Base-by-base conservation (phyloP, 331 rosid species). In the Stylosanthes scabra region DNA sequence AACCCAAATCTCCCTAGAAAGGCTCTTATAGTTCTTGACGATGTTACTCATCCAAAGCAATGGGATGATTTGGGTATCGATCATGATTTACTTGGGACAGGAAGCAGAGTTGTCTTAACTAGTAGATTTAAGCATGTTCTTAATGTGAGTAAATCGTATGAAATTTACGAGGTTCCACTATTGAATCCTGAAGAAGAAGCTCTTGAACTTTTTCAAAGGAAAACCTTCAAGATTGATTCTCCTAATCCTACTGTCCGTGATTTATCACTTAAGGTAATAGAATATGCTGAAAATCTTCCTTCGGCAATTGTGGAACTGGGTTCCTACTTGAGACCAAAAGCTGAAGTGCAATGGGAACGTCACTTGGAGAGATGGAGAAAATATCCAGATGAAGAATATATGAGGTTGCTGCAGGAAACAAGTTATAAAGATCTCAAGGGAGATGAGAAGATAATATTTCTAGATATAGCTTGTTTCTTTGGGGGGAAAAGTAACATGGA, bases 61-160 rank as follows among this genome's bases (percentile, higher is more conserved):
- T 45, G 50, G 50, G 11, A 9, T 6, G 13, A 6, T 6, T 45
- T 45, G 50, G 50, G 12, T 45, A 45, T 45, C 10, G 13, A 45
- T 3, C 50, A 10, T 11, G 9, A 45, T 8, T 45, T 11, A 11
- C 50, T 45, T 45, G 50, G 50, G 50, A 45, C 13, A 45, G 50
- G 50, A 45, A 45, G 55, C 4, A 54, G 79, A 64, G 29, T 74
- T n/a, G 55, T 74, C 55, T 42, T 63, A 40, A 55, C 65, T 13
- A 74, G 50, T 6, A 64, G 66, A 12, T 64, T 64, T 11, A 20
- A n/a, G 55, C 50, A 45, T 55, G 60, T 75, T 40, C 79, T 75
- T 8, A 49, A 40, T 40, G 34, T 29, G 34, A 2, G 3, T 29
- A 52, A 45, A 20, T 20, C 40, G 0, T 39, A 65, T 44, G 27